Base-by-base conservation (phyloP, 2,329 filamentous ascomycete species). In the Aureobasidium uvarum region DNA sequence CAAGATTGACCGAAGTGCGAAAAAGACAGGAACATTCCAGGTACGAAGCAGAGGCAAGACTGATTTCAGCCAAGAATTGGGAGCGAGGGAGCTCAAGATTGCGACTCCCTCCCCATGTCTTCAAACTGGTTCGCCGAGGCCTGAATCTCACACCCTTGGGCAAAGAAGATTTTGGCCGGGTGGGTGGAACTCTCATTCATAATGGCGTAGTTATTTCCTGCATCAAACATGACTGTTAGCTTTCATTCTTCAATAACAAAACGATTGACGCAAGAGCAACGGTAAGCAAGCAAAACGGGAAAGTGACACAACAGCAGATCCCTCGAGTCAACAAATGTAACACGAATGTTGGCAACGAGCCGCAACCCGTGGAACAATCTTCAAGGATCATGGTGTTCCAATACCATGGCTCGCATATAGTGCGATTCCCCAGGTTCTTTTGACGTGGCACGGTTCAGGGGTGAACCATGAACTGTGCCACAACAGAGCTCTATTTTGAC, bases 131-230 rank as follows among this genome's bases (percentile, higher is more conserved):
- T 16, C 2, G 20, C 8, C 20, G 39, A 43, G 38, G 20, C 31
- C 31, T 72, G 71, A 14, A 73, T 70, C 68, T 88, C 91, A 76
- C 89, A 94, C 7, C 89, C 94, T 76, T 99, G 95, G 0, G 92
- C 88, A 77, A 98, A 99, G 80, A 98, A 98, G 56, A 98, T 83
- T 45, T 90, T 86, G 5, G 91, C 90, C 5, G 87, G 68, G 84
- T 67, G 83, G 81, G 68, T 89, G 83, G 67, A 66, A 72, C 87
- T 87, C 65, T 91, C 87, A 76, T 98, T 99, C 64, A 84, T 83
- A 72, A 99, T 96, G 73, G 89, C 90, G 78, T 99, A 99, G 71
- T 92, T 90, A 74, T 98, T 98, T 60, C 94, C 94, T 97, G 69
- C 39, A 33, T 25, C 2, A 20, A 33, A 25, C 14, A 56, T 1